A percentile compares a stretch with the other conserved stretches of the same genome.
Evolutionary conservation across 192 early-diverging fungal genomes (phyloP).

Genomic region (Oehlia diaphana): DNA sequence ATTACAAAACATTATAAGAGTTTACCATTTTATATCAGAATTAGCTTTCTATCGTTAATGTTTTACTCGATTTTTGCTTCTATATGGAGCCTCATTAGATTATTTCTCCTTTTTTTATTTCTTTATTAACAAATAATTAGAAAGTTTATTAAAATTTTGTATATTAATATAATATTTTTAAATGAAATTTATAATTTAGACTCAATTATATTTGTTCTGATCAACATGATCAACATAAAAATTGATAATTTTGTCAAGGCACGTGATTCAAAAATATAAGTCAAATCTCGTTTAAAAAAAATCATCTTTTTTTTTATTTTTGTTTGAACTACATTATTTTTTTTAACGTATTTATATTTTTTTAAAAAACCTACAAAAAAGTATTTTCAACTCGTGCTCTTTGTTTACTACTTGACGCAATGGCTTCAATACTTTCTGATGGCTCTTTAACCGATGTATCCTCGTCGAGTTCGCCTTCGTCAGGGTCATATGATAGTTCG

Average conservation of each 20-base stretch:
- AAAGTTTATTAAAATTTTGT: neutral
- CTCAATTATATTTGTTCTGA: no score
- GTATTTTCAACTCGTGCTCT: neutral
- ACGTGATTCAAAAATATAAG: no score
- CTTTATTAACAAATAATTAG: neutral
- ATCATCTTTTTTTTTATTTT: no score
- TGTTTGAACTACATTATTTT: no score
- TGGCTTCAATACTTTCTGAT: neutral
- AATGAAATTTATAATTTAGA: no score
- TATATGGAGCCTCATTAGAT: neutral
- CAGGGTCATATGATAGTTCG: neutral
- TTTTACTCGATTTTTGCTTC: neutral
- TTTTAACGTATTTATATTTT: neutral
- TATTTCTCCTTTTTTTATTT: neutral
- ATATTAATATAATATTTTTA: neutral
- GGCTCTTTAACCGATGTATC: neutral
- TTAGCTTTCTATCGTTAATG: neutral
- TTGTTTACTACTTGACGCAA: neutral
- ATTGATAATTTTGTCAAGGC: no score
- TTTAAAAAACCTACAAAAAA: neutral
- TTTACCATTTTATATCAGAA: conserved; percentile 14
- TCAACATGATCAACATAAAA: no score
- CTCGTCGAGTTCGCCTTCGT: neutral
- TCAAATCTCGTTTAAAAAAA: no score
- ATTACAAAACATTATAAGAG: neutral